These are phyloP conservation scores for Monosiga brevicollis DNA, from an alignment of 78 protist species.

Conservation along the genomic window DNA sequence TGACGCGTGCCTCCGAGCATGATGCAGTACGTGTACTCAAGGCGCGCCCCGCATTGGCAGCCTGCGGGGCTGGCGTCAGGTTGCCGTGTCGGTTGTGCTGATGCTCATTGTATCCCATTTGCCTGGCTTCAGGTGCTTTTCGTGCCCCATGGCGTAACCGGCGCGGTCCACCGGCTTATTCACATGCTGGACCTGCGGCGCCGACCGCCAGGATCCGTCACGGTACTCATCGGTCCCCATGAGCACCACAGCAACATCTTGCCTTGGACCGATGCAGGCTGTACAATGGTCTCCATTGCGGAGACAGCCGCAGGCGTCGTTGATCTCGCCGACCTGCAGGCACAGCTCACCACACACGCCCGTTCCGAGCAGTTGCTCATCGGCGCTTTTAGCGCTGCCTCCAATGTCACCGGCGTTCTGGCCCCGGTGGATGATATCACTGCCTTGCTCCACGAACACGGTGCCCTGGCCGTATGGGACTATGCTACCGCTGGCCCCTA, in stretches of 20 bases:
- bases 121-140: no score
- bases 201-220: neutral
- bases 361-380: slow-evolving; percentile 1
- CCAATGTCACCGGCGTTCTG: slow-evolving; percentile 78
- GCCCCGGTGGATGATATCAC: slow-evolving; percentile 45
- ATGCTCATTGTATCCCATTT: no score
- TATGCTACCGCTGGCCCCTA: slow-evolving; percentile 84
- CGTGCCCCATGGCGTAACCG: slow-evolving; percentile 63
- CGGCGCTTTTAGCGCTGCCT: slow-evolving; percentile 74
- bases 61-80: no score
- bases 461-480: slow-evolving; percentile 68
- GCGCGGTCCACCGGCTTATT: slow-evolving; percentile 38
- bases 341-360: slow-evolving; percentile 2
- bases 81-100: no score
- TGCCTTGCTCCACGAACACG: slow-evolving; percentile 45
- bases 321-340: slow-evolving; percentile 34
- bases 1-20: slow-evolving; percentile 21
- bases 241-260: slow-evolving; percentile 88
- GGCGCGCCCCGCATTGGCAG: no score
- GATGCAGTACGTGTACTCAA: no score
- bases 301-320: slow-evolving; percentile 17
- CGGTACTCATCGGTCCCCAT: slow-evolving; percentile 67
- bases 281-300: slow-evolving; percentile 22
- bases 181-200: slow-evolving; percentile 10
- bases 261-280: slow-evolving; percentile 80